These are phyloP conservation scores for Botrytis porri DNA, from an alignment of 2,329 filamentous ascomycete species.

Conservation along the genomic window DNA sequence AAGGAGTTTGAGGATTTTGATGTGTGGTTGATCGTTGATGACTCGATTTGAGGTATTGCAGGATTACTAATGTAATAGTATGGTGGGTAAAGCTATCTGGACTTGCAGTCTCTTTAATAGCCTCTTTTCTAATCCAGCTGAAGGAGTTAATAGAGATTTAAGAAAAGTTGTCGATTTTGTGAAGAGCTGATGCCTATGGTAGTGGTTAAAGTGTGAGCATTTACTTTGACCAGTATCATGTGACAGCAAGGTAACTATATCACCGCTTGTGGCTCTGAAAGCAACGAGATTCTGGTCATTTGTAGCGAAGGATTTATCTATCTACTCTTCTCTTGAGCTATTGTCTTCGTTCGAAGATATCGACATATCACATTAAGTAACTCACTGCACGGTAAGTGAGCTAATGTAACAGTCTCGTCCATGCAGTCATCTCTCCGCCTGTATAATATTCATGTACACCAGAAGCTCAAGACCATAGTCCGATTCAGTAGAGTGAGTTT, in stretches of 20 bases:
- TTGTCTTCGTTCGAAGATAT: background rate
- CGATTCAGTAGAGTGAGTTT: background rate
- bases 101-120: background rate
- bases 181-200: background rate
- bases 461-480: background rate
- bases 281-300: background rate
- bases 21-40: background rate
- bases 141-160: background rate
- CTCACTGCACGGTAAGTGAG: background rate
- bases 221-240: background rate
- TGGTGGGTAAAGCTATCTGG: background rate
- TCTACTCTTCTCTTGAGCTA: background rate
- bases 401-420: background rate
- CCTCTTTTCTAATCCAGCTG: background rate
- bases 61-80: background rate
- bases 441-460: background rate
- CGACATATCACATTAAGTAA: background rate
- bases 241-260: background rate
- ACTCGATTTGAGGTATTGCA: background rate
- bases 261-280: background rate
- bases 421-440: background rate
- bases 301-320: background rate
- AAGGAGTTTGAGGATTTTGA: background rate
- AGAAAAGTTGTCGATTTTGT: background rate
- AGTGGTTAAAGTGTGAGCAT: background rate